Percentiles rank a stretch among this genome's conserved stretches.
These are phyloP conservation scores for Alloteropsis semialata DNA, from an alignment of 176 grass and related monocot genomes.

Conservation along the genomic window DNA sequence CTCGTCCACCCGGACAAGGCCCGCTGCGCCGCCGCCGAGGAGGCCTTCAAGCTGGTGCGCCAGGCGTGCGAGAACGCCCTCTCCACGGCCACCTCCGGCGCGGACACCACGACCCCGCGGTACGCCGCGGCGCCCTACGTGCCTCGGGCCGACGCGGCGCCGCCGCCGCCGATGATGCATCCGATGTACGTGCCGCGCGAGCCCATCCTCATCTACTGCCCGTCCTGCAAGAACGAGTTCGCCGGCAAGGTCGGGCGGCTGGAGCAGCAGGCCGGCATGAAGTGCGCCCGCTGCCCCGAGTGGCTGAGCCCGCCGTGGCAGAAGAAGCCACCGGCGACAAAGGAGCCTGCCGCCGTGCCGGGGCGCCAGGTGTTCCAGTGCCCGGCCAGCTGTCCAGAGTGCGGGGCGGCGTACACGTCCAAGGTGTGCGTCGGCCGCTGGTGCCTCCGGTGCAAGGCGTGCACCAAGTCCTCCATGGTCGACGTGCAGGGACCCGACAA, in stretches of 20 bases:
- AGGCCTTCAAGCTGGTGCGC: conserved; percentile 8
- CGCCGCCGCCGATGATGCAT: not conserved
- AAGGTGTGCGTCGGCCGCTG: not conserved
- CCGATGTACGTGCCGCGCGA: not conserved
- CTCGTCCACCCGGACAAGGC: conserved; percentile 34
- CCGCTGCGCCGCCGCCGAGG: conserved; percentile 16
- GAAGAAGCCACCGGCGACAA: conserved; percentile 2
- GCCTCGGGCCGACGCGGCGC: not conserved
- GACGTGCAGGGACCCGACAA: not conserved
- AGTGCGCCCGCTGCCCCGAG: not conserved
- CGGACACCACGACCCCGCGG: not conserved
- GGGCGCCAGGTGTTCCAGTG: conserved; percentile 5
- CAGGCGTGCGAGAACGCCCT: not conserved
- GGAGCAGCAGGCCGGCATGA: not conserved
- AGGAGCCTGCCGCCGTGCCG: not conserved
- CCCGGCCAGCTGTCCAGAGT: not conserved
- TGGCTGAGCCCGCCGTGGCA: not conserved
- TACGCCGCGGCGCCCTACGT: not conserved
- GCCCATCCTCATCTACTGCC: conserved; percentile 8
- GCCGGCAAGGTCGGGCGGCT: not conserved
- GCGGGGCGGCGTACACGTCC: not conserved
- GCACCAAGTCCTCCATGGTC: conserved; percentile 6
- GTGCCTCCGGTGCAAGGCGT: conserved; percentile 14
- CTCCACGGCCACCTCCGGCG: not conserved
- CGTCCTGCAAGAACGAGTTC: not conserved